Evolutionary conservation across 331 rosid species (phyloP), one percentile per base, ranked within the genome.

Genomic region (Dryas integrifolia): DNA sequence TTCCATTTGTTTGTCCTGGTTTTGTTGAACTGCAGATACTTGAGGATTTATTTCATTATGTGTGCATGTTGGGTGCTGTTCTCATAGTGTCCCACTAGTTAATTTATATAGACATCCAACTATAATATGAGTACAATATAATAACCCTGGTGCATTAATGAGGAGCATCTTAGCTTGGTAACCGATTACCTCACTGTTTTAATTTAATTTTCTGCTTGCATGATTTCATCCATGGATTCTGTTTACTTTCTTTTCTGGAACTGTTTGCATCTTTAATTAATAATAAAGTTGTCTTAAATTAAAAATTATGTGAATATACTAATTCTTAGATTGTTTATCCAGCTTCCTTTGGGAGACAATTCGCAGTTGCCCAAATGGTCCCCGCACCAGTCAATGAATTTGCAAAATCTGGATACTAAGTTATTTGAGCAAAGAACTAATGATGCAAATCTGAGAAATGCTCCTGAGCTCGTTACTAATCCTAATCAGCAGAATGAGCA

Each of bases 321-420:
- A 55, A 75, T 76, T 9, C 14, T 77, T 74, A 71, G 40, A 69
- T 72, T 67, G 69, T 73, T 49, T 67, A 45, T 77, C 63, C 87
- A 92, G 98, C 66, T 83, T 68, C 80, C 94, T 50, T 74, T 79
- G 58, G 98, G 70, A 53, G 87, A 84, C 79, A 77, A 69, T 69
- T 67, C 81, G 65, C 78, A 79, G 58, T 67, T 79, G 67, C 85
- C 81, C n/a, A 82, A 85, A 51, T 88, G 86, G 67, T 48, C 69
- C 35, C 79, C 78, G 48, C 70, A 83, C 73, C 94, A 86, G 71
- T 81, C 82, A 4, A 21, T 82, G 59, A 77, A 78, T 66, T 73
- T 82, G 81, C 89, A 89, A 18, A 86, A 73, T 43, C 69, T 68
- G 38, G 80, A 58, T 58, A 26, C 61, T 35, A 60, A 73, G 51